phyloP scores from a whole-genome alignment of 176 grass and related monocot species.

The Juncus effusus region DNA sequence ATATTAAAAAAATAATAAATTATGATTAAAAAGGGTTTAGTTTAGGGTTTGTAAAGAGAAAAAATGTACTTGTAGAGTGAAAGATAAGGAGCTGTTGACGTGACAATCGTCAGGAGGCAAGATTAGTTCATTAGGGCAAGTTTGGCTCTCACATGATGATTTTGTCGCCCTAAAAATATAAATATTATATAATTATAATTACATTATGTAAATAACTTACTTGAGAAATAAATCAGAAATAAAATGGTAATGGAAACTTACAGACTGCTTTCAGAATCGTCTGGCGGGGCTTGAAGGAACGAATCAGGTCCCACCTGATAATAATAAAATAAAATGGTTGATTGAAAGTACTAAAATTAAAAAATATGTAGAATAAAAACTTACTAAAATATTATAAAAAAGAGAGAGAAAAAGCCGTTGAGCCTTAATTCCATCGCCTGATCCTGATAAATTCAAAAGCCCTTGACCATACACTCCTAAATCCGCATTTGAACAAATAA shows the following conservation, averaged over 20 bases:
- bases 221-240: slow-evolving; percentile 32
- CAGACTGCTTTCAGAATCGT: slow-evolving; percentile 75
- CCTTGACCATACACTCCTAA: slow-evolving; percentile 98
- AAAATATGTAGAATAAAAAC: slow-evolving; percentile 19
- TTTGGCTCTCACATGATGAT: slow-evolving; percentile 80
- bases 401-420: slow-evolving; percentile 76
- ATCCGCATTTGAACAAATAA: slow-evolving; percentile 92
- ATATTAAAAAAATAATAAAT: background rate
- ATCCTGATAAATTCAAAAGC: slow-evolving; percentile 88
- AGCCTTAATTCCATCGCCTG: slow-evolving; percentile 91
- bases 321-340: slow-evolving; percentile 24
- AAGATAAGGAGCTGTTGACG: slow-evolving; percentile 87
- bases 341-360: background rate
- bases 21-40: background rate
- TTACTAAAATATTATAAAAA: slow-evolving; percentile 99
- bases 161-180: slow-evolving; percentile 56
- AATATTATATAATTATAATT: slow-evolving; percentile 18
- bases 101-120: slow-evolving; percentile 93
- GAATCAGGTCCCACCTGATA: slow-evolving; percentile 92
- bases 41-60: background rate
- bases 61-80: slow-evolving; percentile 73
- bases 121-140: slow-evolving; percentile 90
- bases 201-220: slow-evolving; percentile 13
- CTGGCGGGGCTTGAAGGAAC: slow-evolving; percentile 76
- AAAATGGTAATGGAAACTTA: slow-evolving; percentile 42